These are phyloP conservation scores for Hyaloperonospora arabidopsidis DNA, from an alignment of 352 stramenopile genomes.

Conservation along the genomic window DNA sequence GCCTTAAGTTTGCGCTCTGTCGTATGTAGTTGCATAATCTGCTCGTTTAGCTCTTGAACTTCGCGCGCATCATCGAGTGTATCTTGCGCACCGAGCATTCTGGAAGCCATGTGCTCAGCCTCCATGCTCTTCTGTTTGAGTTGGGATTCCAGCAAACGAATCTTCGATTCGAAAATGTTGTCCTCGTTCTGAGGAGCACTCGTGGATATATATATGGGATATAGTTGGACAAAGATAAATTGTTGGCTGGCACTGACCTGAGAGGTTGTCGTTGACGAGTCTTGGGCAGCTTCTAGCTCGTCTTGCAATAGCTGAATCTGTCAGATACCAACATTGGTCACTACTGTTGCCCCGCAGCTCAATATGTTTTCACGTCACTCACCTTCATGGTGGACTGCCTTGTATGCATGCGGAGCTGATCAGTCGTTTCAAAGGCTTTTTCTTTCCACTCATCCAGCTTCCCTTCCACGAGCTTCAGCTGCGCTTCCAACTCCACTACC, in stretches of 20 bases:
- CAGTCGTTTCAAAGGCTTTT: slow-evolving; percentile 49
- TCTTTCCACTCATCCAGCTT: slow-evolving; percentile 68
- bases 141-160: slow-evolving; percentile 54
- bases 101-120: slow-evolving; percentile 36
- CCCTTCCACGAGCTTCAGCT: slow-evolving; percentile 55
- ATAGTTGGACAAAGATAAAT: slow-evolving; percentile 1
- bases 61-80: slow-evolving; percentile 44
- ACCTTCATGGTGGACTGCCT: slow-evolving; percentile 55
- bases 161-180: slow-evolving; percentile 54
- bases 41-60: slow-evolving; percentile 47
- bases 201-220: slow-evolving; percentile 17
- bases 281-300: slow-evolving; percentile 40
- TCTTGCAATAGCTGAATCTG: slow-evolving; percentile 60
- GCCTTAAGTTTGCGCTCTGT: slow-evolving; percentile 60
- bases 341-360: not conserved
- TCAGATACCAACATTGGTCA: not conserved
- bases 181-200: slow-evolving; percentile 43
- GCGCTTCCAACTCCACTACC: slow-evolving; percentile 60
- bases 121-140: slow-evolving; percentile 56
- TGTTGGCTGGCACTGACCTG: slow-evolving; percentile 19
- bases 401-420: slow-evolving; percentile 34
- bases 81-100: slow-evolving; percentile 37
- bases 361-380: not conserved
- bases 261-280: slow-evolving; percentile 31
- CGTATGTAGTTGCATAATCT: slow-evolving; percentile 52